Percentiles rank a stretch among this genome's conserved stretches.
These are phyloP conservation scores for Cinnamomum chago DNA, from an alignment of 164 flowering plant species.

Conservation along the genomic window DNA sequence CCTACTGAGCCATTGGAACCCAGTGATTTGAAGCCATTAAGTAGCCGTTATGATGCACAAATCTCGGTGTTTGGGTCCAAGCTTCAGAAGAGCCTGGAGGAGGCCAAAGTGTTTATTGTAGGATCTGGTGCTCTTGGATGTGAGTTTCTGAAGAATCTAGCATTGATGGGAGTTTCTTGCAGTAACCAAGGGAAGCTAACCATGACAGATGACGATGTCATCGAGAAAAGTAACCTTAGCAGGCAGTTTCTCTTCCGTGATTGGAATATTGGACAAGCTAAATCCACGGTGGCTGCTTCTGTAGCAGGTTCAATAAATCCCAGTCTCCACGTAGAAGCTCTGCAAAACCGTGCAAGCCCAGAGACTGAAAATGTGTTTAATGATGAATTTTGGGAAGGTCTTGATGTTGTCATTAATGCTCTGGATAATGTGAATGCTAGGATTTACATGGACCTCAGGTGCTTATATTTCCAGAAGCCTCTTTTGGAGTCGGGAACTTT, in stretches of 20 bases:
- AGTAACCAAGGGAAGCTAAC: slow-evolving; percentile 58
- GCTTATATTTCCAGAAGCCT: slow-evolving; percentile 88
- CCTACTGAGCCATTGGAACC: slow-evolving; percentile 57
- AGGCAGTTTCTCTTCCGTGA: slow-evolving; percentile 90
- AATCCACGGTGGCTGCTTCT: slow-evolving; percentile 87
- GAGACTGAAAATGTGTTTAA: slow-evolving; percentile 80
- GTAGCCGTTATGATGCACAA: slow-evolving; percentile 82
- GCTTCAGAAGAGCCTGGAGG: slow-evolving; percentile 77
- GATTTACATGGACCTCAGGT: slow-evolving; percentile 78
- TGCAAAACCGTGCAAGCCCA: slow-evolving; percentile 79
- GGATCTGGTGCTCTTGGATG: slow-evolving; percentile 97
- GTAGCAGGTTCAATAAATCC: slow-evolving; percentile 66
- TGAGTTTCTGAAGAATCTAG: slow-evolving; percentile 76
- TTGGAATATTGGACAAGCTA: slow-evolving; percentile 94
- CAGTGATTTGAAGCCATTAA: slow-evolving; percentile 53
- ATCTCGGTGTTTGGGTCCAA: slow-evolving; percentile 82
- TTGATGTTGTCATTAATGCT: slow-evolving; percentile 72
- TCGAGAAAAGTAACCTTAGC: slow-evolving; percentile 89
- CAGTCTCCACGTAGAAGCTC: slow-evolving; percentile 53
- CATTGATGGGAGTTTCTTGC: slow-evolving; percentile 81
- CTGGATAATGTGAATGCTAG: slow-evolving; percentile 86
- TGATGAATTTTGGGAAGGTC: slow-evolving; percentile 76
- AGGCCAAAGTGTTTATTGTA: slow-evolving; percentile 63
- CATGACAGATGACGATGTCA: slow-evolving; percentile 87
- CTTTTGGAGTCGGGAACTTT: slow-evolving; percentile 88